phyloP scores from a whole-genome alignment of 1,284 basidiomycete species.

The Cutaneotrichosporon sp. region DNA sequence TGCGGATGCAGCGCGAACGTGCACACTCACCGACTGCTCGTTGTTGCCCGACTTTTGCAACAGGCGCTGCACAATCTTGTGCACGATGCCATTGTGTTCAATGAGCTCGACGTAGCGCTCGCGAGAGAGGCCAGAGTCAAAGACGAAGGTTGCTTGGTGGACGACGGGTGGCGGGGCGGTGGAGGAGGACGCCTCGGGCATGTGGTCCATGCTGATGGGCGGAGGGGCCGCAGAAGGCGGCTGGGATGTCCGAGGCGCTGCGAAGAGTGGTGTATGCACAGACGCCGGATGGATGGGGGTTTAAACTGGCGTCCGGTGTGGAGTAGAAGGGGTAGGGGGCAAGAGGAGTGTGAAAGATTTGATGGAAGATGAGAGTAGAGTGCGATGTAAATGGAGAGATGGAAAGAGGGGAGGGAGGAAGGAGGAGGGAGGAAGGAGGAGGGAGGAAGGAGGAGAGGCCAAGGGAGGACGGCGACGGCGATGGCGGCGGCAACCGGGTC shows the following conservation, averaged over 20 bases:
- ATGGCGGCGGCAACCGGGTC: neutral
- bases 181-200: conserved; percentile 43
- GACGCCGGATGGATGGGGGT: neutral
- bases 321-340: neutral
- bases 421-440: neutral
- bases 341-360: neutral
- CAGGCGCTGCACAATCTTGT: conserved; percentile 45
- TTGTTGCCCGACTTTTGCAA: conserved; percentile 44
- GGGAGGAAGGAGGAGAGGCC: neutral
- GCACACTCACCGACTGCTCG: conserved; percentile 34
- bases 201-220: conserved; percentile 26
- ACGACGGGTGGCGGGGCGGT: conserved; percentile 18
- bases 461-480: neutral
- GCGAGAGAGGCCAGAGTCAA: conserved; percentile 41
- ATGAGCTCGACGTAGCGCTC: conserved; percentile 41
- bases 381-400: neutral
- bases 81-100: conserved; percentile 42
- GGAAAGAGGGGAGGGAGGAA: neutral
- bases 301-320: neutral
- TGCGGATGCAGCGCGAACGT: neutral
- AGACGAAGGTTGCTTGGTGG: conserved; percentile 41
- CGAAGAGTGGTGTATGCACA: neutral
- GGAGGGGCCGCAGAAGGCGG: neutral
- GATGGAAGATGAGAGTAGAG: neutral
- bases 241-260: neutral